A percentile compares a stretch with the other conserved stretches of the same genome.
These are phyloP conservation scores for Phytophthora aleatoria DNA, from an alignment of 352 stramenopile genomes.

Conservation along the genomic window DNA sequence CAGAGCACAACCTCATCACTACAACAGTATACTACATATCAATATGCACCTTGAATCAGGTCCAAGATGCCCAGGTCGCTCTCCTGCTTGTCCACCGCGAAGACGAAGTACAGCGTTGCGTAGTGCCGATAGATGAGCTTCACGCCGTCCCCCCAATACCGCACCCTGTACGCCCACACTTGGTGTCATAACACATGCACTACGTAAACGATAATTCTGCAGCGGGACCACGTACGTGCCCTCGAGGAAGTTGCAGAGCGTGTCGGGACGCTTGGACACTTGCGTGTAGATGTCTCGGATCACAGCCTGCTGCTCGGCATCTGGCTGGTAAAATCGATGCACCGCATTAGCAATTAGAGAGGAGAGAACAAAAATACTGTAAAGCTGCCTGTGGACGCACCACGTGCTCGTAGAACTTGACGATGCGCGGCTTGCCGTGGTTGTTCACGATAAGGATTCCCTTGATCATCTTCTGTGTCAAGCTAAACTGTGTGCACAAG, in stretches of 20 bases:
- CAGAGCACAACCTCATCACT: not conserved
- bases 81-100: conserved; percentile 98
- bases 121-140: conserved; percentile 99
- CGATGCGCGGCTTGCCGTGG: conserved; percentile 97
- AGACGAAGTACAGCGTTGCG: conserved; percentile 99
- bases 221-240: conserved; percentile 76
- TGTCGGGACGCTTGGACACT: conserved; percentile 97
- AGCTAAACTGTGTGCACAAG: conserved; percentile 5
- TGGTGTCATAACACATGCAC: conserved; percentile 6
- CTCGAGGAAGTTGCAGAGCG: conserved; percentile 99
- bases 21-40: not conserved
- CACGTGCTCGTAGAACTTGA: conserved; percentile 99
- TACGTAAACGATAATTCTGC: not conserved
- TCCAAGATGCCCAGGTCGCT: conserved; percentile 99
- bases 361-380: not conserved
- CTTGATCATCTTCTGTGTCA: conserved; percentile 93
- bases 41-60: conserved; percentile 94
- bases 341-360: not conserved
- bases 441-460: conserved; percentile 99
- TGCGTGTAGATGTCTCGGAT: conserved; percentile 99
- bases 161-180: conserved; percentile 48
- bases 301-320: conserved; percentile 97
- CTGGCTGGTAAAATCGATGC: conserved; percentile 57
- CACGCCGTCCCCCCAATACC: conserved; percentile 96
- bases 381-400: conserved; percentile 50